Conservation (phyloP, 164 flowering plant species). For the Malania oleifera region DNA sequence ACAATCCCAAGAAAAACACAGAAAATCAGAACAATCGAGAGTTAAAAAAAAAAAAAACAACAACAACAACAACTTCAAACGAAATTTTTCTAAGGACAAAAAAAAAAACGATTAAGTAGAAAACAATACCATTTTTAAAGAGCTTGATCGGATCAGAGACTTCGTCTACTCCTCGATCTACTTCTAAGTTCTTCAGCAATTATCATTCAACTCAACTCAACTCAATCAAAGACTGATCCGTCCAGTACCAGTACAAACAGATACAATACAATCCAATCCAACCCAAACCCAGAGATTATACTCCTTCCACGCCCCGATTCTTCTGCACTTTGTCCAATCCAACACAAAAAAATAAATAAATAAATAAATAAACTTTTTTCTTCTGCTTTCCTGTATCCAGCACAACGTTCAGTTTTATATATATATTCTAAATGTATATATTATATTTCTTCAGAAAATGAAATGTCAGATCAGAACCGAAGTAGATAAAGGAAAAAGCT, state of each 20-base stretch:
- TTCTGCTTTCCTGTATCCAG: not conserved
- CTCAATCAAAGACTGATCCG: not conserved
- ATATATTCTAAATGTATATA: no score
- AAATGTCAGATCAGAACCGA: not conserved
- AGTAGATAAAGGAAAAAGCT: slow-evolving; percentile 7
- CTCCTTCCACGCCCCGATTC: not conserved
- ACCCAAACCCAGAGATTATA: not conserved
- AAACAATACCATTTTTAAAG: slow-evolving; percentile 16
- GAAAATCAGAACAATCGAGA: not conserved
- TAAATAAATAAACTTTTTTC: not conserved
- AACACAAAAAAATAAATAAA: not conserved
- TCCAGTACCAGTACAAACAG: not conserved
- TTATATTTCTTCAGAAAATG: not conserved
- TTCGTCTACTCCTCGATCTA: slow-evolving; percentile 16
- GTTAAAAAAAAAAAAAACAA: not conserved
- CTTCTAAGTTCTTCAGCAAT: slow-evolving; percentile 3
- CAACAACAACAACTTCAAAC: not conserved
- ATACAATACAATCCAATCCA: not conserved
- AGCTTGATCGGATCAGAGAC: slow-evolving; percentile 20
- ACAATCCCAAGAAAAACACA: not conserved
- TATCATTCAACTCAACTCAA: slow-evolving; percentile 11
- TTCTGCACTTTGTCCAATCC: not conserved
- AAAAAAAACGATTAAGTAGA: no score
- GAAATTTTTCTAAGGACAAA: not conserved
- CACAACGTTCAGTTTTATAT: not conserved